These are phyloP conservation scores for Cydonia oblonga DNA, from an alignment of 331 rosid genomes.

Conservation along the genomic window DNA sequence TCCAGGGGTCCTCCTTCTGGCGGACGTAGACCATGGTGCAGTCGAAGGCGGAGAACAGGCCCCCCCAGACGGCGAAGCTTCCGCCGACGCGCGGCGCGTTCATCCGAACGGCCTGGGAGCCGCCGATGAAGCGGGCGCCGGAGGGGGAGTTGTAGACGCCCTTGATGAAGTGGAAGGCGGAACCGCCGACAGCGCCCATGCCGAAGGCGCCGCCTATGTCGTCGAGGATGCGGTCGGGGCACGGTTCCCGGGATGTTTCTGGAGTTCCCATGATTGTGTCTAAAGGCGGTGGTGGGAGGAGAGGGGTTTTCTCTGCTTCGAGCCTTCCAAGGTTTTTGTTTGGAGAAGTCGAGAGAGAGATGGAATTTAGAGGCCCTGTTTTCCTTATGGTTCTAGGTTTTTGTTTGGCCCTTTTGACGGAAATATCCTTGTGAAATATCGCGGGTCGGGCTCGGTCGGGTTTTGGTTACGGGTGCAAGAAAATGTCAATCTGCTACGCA, in stretches of 20 bases:
- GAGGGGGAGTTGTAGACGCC: slow-evolving; percentile 61
- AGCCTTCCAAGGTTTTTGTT: neutral
- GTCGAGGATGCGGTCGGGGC: slow-evolving; percentile 81
- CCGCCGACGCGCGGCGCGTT: slow-evolving; percentile 83
- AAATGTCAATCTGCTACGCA: neutral
- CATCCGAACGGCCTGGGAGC: slow-evolving; percentile 59
- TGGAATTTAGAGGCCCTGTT: neutral
- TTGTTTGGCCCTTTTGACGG: neutral
- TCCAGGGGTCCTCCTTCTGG: slow-evolving; percentile 87
- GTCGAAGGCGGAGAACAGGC: slow-evolving; percentile 61
- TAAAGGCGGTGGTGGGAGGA: neutral
- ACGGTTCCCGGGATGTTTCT: slow-evolving; percentile 77
- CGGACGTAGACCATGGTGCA: slow-evolving; percentile 67
- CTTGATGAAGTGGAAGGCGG: slow-evolving; percentile 68
- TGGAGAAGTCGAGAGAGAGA: neutral
- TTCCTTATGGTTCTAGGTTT: neutral
- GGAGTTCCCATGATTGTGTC: slow-evolving; percentile 53
- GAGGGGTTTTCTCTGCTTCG: neutral
- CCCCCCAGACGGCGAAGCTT: slow-evolving; percentile 80
- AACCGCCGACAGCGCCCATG: slow-evolving; percentile 91
- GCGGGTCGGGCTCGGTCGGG: neutral
- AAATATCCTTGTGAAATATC: neutral
- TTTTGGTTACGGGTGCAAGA: neutral
- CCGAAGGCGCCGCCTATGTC: slow-evolving; percentile 82
- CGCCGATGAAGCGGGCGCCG: slow-evolving; percentile 55